phyloP scores from a whole-genome alignment of 192 early-diverging fungal species.

The Entomortierella lignicola region DNA sequence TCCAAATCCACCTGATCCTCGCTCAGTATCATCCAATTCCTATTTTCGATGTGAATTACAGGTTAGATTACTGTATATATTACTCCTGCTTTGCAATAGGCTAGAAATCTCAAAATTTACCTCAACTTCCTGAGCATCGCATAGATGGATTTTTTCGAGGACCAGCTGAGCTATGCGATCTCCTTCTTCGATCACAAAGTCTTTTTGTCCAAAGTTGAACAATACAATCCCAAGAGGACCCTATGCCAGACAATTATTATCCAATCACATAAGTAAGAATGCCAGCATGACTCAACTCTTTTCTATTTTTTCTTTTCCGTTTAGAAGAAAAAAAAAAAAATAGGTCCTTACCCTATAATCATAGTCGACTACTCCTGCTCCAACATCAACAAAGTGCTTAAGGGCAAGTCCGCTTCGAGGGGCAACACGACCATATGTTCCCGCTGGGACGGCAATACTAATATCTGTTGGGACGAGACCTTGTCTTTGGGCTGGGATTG shows the following conservation, averaged over 20 bases:
- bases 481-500: conserved; percentile 83
- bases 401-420: conserved; percentile 92
- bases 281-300: too few relatives aligned
- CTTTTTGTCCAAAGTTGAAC: conserved; percentile 87
- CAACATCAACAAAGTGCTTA: conserved; percentile 89
- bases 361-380: conserved; percentile 92
- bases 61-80: too few relatives aligned
- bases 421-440: conserved; percentile 95
- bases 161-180: conserved; percentile 98
- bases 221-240: conserved; percentile 87
- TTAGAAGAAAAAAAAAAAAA: too few relatives aligned
- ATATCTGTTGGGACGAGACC: conserved; percentile 89
- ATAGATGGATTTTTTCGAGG: conserved; percentile 85
- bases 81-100: too few relatives aligned
- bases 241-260: conserved; percentile 1
- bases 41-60: too few relatives aligned
- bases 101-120: too few relatives aligned
- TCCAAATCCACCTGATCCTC: conserved; percentile 77
- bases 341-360: conserved; percentile 62
- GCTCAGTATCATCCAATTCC: conserved; percentile 63
- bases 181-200: conserved; percentile 81
- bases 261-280: not conserved
- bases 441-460: conserved; percentile 83
- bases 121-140: conserved; percentile 83
- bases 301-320: too few relatives aligned